Conservation (phyloP, 2,329 filamentous ascomycete genomes). For the Emericellopsis atlantica region DNA sequence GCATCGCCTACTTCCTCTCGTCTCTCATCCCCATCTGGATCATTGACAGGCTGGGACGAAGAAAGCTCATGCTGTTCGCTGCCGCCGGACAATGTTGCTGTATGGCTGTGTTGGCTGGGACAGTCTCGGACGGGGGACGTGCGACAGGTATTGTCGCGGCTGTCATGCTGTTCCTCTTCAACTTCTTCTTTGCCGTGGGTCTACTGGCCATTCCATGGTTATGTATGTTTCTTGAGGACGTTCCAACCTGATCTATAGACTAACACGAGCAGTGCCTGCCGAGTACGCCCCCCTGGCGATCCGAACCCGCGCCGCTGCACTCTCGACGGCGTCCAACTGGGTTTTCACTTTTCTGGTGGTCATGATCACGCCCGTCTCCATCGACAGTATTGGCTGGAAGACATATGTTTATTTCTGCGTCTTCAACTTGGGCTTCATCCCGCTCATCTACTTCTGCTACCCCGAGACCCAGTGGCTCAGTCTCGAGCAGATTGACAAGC, state of each 20-base stretch:
- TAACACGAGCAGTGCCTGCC: constrained; percentile 1
- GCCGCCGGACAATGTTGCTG: constrained; percentile 24
- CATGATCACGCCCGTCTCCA: constrained; percentile 31
- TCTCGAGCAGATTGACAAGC: constrained; percentile 34
- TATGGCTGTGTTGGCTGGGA: constrained; percentile 22
- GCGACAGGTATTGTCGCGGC: constrained; percentile 23
- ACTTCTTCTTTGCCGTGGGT: constrained; percentile 21
- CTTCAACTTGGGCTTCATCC: constrained; percentile 15
- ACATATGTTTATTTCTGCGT: constrained; percentile 9
- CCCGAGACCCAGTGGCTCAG: constrained; percentile 20
- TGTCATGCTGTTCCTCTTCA: constrained; percentile 26
- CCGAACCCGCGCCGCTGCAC: constrained; percentile 15
- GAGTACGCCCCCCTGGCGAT: constrained; percentile 15
- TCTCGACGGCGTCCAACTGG: constrained; percentile 20
- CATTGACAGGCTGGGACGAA: constrained; percentile 31
- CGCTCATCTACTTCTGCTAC: constrained; percentile 17
- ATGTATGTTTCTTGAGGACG: background rate
- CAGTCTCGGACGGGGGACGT: background rate
- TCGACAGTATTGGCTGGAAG: constrained; percentile 12
- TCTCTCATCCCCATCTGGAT: constrained; percentile 32
- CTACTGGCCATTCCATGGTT: constrained; percentile 18
- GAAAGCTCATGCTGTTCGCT: constrained; percentile 5
- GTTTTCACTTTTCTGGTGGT: constrained; percentile 22
- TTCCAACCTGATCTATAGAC: background rate
- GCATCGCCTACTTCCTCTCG: constrained; percentile 29